Conservation (phyloP, 345 rosid genomes). For the thale cress (Arabidopsis thaliana) region DNA sequence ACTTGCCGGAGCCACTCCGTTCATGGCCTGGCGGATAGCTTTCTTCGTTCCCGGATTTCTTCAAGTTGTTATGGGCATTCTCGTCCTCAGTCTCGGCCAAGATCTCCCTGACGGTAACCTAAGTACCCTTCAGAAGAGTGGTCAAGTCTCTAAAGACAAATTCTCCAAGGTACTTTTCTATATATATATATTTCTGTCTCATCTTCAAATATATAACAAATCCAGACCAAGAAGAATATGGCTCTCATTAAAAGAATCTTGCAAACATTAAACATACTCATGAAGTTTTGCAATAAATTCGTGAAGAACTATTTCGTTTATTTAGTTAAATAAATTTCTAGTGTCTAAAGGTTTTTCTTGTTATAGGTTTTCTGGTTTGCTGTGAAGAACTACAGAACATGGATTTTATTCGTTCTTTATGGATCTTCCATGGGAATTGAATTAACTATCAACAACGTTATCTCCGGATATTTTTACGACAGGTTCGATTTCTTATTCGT, state of each 20-base stretch:
- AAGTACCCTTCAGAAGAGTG: conserved; percentile 66
- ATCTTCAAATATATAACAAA: background rate
- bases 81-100: conserved; percentile 76
- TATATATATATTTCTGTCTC: background rate
- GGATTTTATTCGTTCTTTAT: conserved; percentile 72
- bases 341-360: background rate
- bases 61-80: conserved; percentile 65
- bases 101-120: conserved; percentile 92
- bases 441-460: conserved; percentile 64
- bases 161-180: conserved; percentile 61
- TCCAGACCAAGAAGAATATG: background rate
- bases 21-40: conserved; percentile 87
- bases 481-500: conserved; percentile 52
- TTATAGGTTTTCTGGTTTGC: conserved; percentile 68
- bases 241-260: background rate
- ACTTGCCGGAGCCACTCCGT: conserved; percentile 65
- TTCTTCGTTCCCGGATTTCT: conserved; percentile 76
- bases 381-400: conserved; percentile 69
- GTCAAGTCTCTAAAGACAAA: conserved; percentile 67
- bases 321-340: background rate
- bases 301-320: background rate
- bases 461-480: conserved; percentile 70
- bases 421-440: conserved; percentile 83
- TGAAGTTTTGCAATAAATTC: background rate
- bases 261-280: background rate